These are phyloP conservation scores for Boletus bicolor DNA, from an alignment of 768 basidiomycete species.

Conservation along the genomic window DNA sequence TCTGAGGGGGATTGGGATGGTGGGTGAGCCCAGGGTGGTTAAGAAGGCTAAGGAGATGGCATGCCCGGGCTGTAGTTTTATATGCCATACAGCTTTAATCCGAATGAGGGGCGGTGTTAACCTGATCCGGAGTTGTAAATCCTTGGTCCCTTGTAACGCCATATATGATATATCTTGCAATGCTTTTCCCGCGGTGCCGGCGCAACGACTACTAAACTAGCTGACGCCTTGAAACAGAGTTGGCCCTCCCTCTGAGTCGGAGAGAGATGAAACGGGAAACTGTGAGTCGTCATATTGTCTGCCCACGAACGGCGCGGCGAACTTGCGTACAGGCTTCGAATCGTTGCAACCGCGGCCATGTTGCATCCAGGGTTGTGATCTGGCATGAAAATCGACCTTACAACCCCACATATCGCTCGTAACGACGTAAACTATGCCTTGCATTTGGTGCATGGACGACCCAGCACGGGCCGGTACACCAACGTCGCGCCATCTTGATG, in stretches of 20 bases:
- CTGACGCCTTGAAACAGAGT: conserved; percentile 7
- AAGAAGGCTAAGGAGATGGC: not conserved
- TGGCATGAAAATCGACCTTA: not conserved
- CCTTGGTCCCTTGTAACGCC: not conserved
- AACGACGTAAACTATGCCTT: conserved; percentile 3
- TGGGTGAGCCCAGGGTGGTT: not conserved
- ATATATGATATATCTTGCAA: too few relatives aligned
- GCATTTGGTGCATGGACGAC: not conserved
- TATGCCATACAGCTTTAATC: conserved; percentile 10
- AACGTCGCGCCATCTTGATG: not conserved
- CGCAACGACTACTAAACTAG: conserved; percentile 19
- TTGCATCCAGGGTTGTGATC: conserved; percentile 6
- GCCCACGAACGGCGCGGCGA: not conserved
- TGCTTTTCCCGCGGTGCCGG: not conserved
- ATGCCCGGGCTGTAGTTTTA: conserved; percentile 16
- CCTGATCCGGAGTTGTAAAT: not conserved
- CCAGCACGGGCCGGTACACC: too few relatives aligned
- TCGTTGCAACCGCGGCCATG: conserved; percentile 1
- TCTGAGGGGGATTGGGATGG: not conserved
- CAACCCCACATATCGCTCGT: not conserved
- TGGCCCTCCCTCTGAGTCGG: not conserved
- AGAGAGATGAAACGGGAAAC: not conserved
- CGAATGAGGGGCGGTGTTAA: not conserved
- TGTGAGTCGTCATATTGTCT: not conserved
- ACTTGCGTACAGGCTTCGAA: too few relatives aligned